Conservation (phyloP, 495 filamentous ascomycete genomes). For the Hypoxylon crocopeplum region DNA sequence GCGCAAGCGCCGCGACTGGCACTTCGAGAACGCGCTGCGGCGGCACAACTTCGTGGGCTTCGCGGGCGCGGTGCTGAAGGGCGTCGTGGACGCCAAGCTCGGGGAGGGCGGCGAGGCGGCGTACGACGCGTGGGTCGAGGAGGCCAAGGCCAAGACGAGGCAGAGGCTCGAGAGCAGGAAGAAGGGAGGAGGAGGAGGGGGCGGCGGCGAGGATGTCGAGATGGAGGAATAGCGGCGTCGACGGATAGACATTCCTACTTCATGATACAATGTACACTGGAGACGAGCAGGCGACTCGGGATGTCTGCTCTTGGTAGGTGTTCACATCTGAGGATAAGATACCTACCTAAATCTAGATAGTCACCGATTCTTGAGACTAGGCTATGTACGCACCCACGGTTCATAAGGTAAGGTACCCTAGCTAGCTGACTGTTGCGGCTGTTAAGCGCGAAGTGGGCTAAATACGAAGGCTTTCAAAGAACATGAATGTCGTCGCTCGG, state of each 20-base stretch:
- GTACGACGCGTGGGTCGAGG: slow-evolving; percentile 82
- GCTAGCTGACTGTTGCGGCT: not conserved
- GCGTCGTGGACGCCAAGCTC: slow-evolving; percentile 75
- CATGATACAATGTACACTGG: too few species aligned
- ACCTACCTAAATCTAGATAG: too few species aligned
- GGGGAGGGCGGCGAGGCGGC: slow-evolving; percentile 63
- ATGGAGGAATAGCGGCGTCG: slow-evolving; percentile 45
- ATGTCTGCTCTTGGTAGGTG: too few species aligned
- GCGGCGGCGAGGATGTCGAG: slow-evolving; percentile 48
- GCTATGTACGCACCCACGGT: too few species aligned
- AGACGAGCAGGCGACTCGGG: not conserved
- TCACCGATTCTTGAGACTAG: too few species aligned
- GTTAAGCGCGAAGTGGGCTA: not conserved
- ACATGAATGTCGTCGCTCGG: too few species aligned
- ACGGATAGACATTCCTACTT: not conserved
- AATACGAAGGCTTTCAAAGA: slow-evolving; percentile 6
- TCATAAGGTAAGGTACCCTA: not conserved
- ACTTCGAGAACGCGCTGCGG: slow-evolving; percentile 93
- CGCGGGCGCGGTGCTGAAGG: slow-evolving; percentile 87
- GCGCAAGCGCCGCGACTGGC: slow-evolving; percentile 83
- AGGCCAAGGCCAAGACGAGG: slow-evolving; percentile 73
- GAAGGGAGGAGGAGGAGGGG: too few species aligned
- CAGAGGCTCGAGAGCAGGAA: slow-evolving; percentile 63
- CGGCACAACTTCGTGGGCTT: slow-evolving; percentile 97
- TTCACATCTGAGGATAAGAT: too few species aligned